These are phyloP conservation scores for Glycine latifolia DNA, from an alignment of 306 rosid species.

Conservation along the genomic window DNA sequence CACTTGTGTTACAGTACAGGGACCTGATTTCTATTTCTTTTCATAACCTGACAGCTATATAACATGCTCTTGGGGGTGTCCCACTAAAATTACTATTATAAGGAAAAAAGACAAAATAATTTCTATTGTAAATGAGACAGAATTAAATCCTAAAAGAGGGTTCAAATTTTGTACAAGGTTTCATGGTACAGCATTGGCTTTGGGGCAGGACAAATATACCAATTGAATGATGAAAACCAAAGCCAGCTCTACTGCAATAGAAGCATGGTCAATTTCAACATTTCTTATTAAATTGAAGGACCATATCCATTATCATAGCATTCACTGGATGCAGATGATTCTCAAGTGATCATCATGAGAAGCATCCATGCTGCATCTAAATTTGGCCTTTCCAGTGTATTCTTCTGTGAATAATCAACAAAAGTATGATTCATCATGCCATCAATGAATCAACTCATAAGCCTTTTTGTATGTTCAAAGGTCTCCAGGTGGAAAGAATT, in stretches of 20 bases:
- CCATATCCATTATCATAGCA: slow-evolving; percentile 43
- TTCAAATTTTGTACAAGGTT: slow-evolving; percentile 81
- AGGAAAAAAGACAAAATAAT: slow-evolving; percentile 45
- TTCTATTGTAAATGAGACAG: slow-evolving; percentile 72
- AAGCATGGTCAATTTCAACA: slow-evolving; percentile 48
- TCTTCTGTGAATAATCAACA: slow-evolving; percentile 36
- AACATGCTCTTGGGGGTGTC: slow-evolving; percentile 52
- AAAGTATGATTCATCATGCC: slow-evolving; percentile 34
- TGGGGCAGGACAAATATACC: slow-evolving; percentile 51
- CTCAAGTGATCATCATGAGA: slow-evolving; percentile 12
- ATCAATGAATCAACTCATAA: slow-evolving; percentile 43
- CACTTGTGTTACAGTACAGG: slow-evolving; percentile 57
- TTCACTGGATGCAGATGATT: slow-evolving; percentile 46
- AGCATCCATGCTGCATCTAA: slow-evolving; percentile 39
- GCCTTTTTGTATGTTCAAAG: slow-evolving; percentile 41
- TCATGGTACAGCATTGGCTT: slow-evolving; percentile 53
- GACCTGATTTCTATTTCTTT: slow-evolving; percentile 64
- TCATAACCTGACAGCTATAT: slow-evolving; percentile 75
- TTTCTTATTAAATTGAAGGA: slow-evolving; percentile 46
- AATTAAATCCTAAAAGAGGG: slow-evolving; percentile 69
- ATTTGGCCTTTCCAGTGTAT: slow-evolving; percentile 47
- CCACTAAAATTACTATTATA: slow-evolving; percentile 61
- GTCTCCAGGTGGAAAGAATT: slow-evolving; percentile 34
- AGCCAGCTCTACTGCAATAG: slow-evolving; percentile 45
- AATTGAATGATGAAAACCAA: slow-evolving; percentile 53